Evolutionary conservation across 2,329 filamentous ascomycete species (phyloP).

Genomic region (Periconia sp.): DNA sequence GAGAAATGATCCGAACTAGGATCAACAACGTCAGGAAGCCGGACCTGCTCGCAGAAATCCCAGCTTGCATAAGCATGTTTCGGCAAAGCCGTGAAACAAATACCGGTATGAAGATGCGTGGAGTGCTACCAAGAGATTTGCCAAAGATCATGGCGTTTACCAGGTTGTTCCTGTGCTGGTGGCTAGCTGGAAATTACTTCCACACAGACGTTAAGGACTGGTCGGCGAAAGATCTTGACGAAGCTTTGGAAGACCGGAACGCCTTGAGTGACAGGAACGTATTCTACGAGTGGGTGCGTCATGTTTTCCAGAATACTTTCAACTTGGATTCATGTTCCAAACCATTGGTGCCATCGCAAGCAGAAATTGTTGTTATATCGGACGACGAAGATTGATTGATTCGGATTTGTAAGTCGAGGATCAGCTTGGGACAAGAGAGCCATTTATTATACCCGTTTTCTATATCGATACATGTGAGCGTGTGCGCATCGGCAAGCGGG

Average conservation of each 20-base stretch:
- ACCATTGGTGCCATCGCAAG: slow-evolving; percentile 24
- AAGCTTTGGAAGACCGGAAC: slow-evolving; percentile 13
- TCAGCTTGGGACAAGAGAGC: background rate
- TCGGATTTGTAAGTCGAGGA: background rate
- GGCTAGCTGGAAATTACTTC: slow-evolving; percentile 27
- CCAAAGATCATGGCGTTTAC: slow-evolving; percentile 27
- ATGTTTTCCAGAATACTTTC: slow-evolving; percentile 27
- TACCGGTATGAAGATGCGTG: slow-evolving; percentile 25
- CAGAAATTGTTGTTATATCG: slow-evolving; percentile 32
- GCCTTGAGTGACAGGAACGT: slow-evolving; percentile 7
- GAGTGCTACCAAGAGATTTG: slow-evolving; percentile 26
- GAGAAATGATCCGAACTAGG: slow-evolving; percentile 24
- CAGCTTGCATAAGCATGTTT: slow-evolving; percentile 27
- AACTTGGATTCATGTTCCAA: slow-evolving; percentile 20
- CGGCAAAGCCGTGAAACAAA: slow-evolving; percentile 3
- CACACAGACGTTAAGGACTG: slow-evolving; percentile 3
- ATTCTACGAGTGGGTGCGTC: slow-evolving; percentile 30
- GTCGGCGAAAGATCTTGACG: slow-evolving; percentile 20
- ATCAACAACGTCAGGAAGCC: slow-evolving; percentile 19
- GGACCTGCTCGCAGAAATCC: slow-evolving; percentile 26
- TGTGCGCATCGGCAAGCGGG: background rate
- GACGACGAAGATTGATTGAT: slow-evolving; percentile 20
- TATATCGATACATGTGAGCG: no score
- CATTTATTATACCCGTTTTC: background rate
- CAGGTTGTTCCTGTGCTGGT: slow-evolving; percentile 40